Base-by-base conservation (phyloP, 768 basidiomycete species). In the Clathrus columnatus region DNA sequence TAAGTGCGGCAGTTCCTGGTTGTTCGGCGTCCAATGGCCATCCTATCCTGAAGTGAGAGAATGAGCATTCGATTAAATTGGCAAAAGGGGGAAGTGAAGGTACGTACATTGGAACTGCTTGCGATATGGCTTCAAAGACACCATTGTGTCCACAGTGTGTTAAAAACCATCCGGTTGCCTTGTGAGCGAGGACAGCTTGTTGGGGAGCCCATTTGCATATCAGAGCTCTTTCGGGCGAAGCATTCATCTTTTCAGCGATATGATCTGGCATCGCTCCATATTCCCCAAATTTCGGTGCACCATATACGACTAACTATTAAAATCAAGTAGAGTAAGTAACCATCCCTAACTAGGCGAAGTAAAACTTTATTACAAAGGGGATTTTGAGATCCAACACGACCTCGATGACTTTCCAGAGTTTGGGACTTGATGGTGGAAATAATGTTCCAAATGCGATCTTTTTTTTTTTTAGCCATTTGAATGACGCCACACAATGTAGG, bases 1-100 rank as follows among this genome's bases (percentile, higher is more conserved):
- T 54, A 45, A 60, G 60, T 5, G 57, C 63, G 23, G 64, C 58
- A 55, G 62, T 63, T 16, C 52, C 20, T 14, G 61, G 57, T 46
- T 67, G 66, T 48, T 67, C 66, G 1, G 55, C 64, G 10, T 41
- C 42, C 57, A 61, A 60, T 1, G 66, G 66, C 66, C 66, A 65
- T 41, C 59, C 61, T 42, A 67, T 67, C 45, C 62, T 8, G n/a
- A 30, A 27, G 21, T 20, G n/a, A 11, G 8, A 23, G 8, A 26
- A n/a, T n/a, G n/a, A n/a, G n/a, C n/a, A 20, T 18, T 11, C 49
- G 21, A 16, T 49, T 28, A 24, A 48, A 28, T 0, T 21, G 1
- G 51, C 14, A 61, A 16, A 32, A 48, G 56, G 4, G 50, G 44
- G 5, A n/a, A n/a, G n/a, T n/a, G n/a, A n/a, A 42, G 41, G 18